phyloP scores from a whole-genome alignment of 768 basidiomycete species.

The Daedalea quercina region DNA sequence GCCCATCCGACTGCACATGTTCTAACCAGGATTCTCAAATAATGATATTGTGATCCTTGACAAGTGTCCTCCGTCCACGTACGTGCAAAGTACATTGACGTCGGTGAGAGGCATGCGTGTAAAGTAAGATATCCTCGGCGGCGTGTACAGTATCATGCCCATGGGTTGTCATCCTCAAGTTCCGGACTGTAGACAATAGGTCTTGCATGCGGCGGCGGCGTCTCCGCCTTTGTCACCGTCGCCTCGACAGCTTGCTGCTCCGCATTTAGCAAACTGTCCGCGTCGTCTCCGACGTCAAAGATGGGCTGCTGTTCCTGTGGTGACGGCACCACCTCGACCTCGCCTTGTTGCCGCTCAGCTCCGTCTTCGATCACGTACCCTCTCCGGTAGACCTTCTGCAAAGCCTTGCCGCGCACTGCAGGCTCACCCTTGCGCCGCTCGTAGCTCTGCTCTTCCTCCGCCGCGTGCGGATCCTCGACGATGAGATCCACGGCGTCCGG shows the following conservation, averaged over 20 bases:
- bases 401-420: constrained; percentile 25
- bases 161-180: constrained; percentile 50
- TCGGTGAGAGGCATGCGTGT: too few species aligned
- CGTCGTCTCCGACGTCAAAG: constrained; percentile 29
- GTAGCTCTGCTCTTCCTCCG: constrained; percentile 42
- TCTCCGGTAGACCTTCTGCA: constrained; percentile 47
- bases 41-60: too few species aligned
- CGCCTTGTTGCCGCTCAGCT: constrained; percentile 29
- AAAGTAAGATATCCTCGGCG: not conserved
- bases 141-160: constrained; percentile 30
- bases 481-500: constrained; percentile 88
- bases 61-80: too few species aligned
- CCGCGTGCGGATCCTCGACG: constrained; percentile 58
- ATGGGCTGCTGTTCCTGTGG: constrained; percentile 14
- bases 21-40: too few species aligned
- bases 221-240: constrained; percentile 23
- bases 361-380: constrained; percentile 36
- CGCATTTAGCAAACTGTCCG: constrained; percentile 28
- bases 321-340: constrained; percentile 32
- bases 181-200: constrained; percentile 26
- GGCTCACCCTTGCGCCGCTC: constrained; percentile 63
- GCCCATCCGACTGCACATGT: too few species aligned
- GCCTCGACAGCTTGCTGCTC: constrained; percentile 18
- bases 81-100: too few species aligned
- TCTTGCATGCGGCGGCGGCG: constrained; percentile 42